Conservation (phyloP, 495 filamentous ascomycete genomes). For the Cercophora scortea region DNA sequence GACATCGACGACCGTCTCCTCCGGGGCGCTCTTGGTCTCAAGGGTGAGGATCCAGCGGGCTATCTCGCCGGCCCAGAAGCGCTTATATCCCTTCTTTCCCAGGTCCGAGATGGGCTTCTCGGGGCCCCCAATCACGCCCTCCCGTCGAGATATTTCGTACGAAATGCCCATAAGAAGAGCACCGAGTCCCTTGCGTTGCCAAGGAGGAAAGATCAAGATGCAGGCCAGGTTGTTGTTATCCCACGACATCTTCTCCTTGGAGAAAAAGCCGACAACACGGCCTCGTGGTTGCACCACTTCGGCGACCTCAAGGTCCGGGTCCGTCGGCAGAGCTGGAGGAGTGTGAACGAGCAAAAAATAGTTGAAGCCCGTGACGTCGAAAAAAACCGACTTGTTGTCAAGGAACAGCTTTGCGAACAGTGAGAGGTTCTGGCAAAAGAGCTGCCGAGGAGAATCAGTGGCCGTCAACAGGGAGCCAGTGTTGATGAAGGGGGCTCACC, state of each 20-base stretch:
- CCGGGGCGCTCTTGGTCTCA: conserved; percentile 4
- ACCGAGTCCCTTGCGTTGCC: conserved; percentile 83
- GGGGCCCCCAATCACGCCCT: conserved; percentile 80
- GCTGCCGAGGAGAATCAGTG: conserved; percentile 35
- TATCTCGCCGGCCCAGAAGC: conserved; percentile 78
- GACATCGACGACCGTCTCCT: conserved; percentile 25
- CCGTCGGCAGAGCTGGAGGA: conserved; percentile 32
- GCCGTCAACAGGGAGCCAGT: not conserved
- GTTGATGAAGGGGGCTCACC: conserved; percentile 31
- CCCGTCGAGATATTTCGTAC: conserved; percentile 83
- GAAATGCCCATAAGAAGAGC: conserved; percentile 86
- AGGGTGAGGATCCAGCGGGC: conserved; percentile 54
- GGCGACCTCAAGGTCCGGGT: conserved; percentile 8
- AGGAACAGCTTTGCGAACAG: conserved; percentile 98
- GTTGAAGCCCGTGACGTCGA: conserved; percentile 88
- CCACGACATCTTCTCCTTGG: conserved; percentile 97
- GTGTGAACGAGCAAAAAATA: conserved; percentile 83
- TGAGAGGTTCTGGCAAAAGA: conserved; percentile 91
- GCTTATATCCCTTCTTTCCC: conserved; percentile 69
- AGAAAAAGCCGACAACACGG: conserved; percentile 89
- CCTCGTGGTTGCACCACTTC: conserved; percentile 14
- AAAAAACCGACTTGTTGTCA: conserved; percentile 97
- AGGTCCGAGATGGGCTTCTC: conserved; percentile 87
- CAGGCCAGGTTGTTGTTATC: conserved; percentile 97
- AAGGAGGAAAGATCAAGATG: conserved; percentile 93